These are phyloP conservation scores for Fusarium incarnatum DNA, from an alignment of 2,329 filamentous ascomycete genomes.

Conservation along the genomic window DNA sequence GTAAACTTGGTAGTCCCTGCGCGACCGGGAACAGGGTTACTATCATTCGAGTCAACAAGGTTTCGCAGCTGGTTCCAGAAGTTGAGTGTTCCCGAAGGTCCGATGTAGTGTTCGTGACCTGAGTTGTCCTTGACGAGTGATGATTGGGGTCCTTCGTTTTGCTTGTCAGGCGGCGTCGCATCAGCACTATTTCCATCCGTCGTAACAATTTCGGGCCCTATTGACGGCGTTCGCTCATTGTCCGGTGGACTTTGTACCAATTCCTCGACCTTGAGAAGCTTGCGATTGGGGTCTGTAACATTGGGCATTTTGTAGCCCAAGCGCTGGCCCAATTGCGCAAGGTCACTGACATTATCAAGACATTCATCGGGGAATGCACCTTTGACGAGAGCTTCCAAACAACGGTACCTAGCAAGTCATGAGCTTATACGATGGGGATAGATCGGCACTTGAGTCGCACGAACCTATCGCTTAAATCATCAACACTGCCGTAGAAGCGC, in stretches of 20 bases:
- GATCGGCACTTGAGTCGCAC: slow-evolving; percentile 4
- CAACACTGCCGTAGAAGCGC: slow-evolving; percentile 53
- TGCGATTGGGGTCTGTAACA: slow-evolving; percentile 33
- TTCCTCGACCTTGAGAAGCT: slow-evolving; percentile 31
- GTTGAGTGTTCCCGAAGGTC: slow-evolving; percentile 53
- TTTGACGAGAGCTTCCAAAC: slow-evolving; percentile 53
- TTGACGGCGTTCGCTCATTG: neutral
- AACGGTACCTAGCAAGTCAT: slow-evolving; percentile 46
- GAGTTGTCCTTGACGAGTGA: slow-evolving; percentile 50
- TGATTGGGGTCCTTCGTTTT: slow-evolving; percentile 38
- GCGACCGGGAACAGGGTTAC: neutral
- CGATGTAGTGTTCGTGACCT: slow-evolving; percentile 53
- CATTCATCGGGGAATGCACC: slow-evolving; percentile 51
- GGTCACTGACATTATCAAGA: slow-evolving; percentile 46
- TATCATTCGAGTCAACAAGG: slow-evolving; percentile 45
- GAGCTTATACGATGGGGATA: neutral
- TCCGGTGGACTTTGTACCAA: slow-evolving; percentile 12
- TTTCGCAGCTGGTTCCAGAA: slow-evolving; percentile 52
- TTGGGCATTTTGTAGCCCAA: slow-evolving; percentile 53
- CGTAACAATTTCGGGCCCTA: slow-evolving; percentile 5
- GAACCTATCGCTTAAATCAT: slow-evolving; percentile 53
- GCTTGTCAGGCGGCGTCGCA: slow-evolving; percentile 18
- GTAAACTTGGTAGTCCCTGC: slow-evolving; percentile 24
- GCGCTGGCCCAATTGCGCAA: slow-evolving; percentile 47
- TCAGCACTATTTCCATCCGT: neutral